phyloP scores from a whole-genome alignment of 75 land plant species.

The Isoetes taiwanensis region DNA sequence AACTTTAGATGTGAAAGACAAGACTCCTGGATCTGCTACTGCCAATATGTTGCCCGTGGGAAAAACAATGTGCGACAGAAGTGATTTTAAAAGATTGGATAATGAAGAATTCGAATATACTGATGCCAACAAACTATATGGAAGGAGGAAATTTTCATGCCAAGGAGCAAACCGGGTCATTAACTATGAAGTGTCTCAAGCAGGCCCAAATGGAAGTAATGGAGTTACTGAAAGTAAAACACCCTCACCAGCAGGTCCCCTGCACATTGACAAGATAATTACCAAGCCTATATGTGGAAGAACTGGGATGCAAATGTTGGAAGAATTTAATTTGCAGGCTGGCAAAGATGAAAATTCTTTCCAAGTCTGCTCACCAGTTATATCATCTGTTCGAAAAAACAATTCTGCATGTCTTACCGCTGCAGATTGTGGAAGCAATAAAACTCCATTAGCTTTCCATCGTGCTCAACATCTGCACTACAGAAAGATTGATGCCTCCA shows the following conservation, averaged over 20 bases:
- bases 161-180: too few relatives aligned
- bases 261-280: too few relatives aligned
- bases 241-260: too few relatives aligned
- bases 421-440: not conserved
- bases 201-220: too few relatives aligned
- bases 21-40: constrained; percentile 2
- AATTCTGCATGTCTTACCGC: constrained; percentile 5
- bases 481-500: constrained; percentile 1
- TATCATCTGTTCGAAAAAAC: constrained; percentile 3
- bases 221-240: too few relatives aligned
- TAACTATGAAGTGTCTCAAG: too few relatives aligned
- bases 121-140: not conserved
- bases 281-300: too few relatives aligned
- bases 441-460: constrained; percentile 20
- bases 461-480: not conserved
- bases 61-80: not conserved
- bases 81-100: not conserved
- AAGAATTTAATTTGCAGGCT: not conserved
- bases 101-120: not conserved
- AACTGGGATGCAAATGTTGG: too few relatives aligned
- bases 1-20: too few relatives aligned
- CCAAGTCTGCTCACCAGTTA: not conserved
- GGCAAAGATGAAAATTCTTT: not conserved
- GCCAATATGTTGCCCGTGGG: not conserved
- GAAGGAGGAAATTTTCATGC: not conserved